These are phyloP conservation scores for Diplotaxis tenuifolia DNA, from an alignment of 345 rosid genomes.

Conservation along the genomic window DNA sequence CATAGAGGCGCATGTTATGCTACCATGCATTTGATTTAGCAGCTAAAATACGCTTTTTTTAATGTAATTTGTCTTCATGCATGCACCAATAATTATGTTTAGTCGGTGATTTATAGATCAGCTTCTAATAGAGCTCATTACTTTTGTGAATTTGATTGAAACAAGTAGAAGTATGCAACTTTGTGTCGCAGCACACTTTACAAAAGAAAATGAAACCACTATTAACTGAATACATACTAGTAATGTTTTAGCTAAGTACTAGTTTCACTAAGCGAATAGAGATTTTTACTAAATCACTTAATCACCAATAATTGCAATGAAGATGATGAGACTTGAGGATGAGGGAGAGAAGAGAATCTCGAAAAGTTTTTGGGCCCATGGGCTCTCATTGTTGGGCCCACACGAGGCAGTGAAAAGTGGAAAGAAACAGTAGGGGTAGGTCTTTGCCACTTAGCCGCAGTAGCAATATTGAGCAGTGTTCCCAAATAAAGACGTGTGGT, in stretches of 20 bases:
- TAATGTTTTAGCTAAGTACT: neutral
- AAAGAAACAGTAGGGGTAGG: slow-evolving; percentile 27
- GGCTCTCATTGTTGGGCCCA: slow-evolving; percentile 35
- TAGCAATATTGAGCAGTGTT: slow-evolving; percentile 42
- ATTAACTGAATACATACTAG: neutral
- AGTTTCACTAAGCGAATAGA: neutral
- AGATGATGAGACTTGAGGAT: slow-evolving; percentile 26
- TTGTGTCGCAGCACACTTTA: neutral
- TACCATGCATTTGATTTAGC: neutral
- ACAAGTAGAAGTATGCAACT: neutral
- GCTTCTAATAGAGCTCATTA: neutral
- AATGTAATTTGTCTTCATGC: neutral
- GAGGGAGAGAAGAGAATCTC: slow-evolving; percentile 30
- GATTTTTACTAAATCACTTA: neutral
- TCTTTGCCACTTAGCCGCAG: slow-evolving; percentile 40
- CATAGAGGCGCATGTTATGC: slow-evolving; percentile 12
- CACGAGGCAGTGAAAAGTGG: slow-evolving; percentile 14
- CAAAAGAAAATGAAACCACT: neutral
- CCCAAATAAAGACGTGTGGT: slow-evolving; percentile 34
- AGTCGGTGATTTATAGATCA: neutral
- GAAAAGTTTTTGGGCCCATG: slow-evolving; percentile 34
- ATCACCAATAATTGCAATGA: slow-evolving; percentile 26
- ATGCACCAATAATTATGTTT: neutral
- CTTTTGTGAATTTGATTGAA: neutral
- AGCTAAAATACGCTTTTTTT: slow-evolving; percentile 4